Percentiles rank a stretch among this genome's conserved stretches.
phyloP scores from a whole-genome alignment of 2,329 filamentous ascomycete genomes.

The Penicillium brevicompactum region DNA sequence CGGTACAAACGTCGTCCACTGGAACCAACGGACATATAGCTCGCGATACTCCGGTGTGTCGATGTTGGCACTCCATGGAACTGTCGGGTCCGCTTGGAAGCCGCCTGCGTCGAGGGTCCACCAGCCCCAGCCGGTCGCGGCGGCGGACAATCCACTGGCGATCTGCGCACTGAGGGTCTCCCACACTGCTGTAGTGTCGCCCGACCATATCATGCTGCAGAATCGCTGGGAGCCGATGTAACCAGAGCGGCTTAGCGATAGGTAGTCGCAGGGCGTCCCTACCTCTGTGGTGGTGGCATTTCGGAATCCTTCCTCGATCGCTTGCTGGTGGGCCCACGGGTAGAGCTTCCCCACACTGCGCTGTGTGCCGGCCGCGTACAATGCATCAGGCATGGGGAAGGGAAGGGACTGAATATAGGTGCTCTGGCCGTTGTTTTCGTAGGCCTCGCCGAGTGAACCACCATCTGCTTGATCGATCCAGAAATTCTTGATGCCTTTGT shows the following conservation, averaged over 20 bases:
- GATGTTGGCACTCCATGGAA: conserved; percentile 54
- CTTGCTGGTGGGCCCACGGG: conserved; percentile 57
- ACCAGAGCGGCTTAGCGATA: conserved; percentile 58
- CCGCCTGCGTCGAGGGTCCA: conserved; percentile 70
- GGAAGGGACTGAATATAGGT: conserved; percentile 41
- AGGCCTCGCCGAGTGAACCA: conserved; percentile 36
- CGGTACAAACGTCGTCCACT: conserved; percentile 61
- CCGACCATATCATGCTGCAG: conserved; percentile 62
- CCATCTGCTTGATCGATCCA: conserved; percentile 68
- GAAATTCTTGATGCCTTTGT: conserved; percentile 62
- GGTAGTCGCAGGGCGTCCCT: conserved; percentile 30
- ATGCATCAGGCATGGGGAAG: conserved; percentile 27
- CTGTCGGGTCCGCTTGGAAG: conserved; percentile 55
- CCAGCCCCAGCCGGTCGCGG: conserved; percentile 62
- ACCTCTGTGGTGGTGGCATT: conserved; percentile 54
- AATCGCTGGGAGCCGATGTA: conserved; percentile 62
- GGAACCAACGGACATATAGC: conserved; percentile 65
- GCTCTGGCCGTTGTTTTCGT: conserved; percentile 54
- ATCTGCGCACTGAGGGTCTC: conserved; percentile 58
- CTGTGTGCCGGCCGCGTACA: conserved; percentile 64
- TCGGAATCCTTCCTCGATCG: conserved; percentile 61
- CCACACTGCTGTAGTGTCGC: conserved; percentile 65
- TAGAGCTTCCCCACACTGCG: conserved; percentile 62
- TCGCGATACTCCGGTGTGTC: conserved; percentile 58
- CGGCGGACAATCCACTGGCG: conserved; percentile 63